Percentiles rank a stretch among this genome's conserved stretches.
Evolutionary conservation across 805 yeast genomes (phyloP).

Genomic region (Saccharomycopsis selenospora): DNA sequence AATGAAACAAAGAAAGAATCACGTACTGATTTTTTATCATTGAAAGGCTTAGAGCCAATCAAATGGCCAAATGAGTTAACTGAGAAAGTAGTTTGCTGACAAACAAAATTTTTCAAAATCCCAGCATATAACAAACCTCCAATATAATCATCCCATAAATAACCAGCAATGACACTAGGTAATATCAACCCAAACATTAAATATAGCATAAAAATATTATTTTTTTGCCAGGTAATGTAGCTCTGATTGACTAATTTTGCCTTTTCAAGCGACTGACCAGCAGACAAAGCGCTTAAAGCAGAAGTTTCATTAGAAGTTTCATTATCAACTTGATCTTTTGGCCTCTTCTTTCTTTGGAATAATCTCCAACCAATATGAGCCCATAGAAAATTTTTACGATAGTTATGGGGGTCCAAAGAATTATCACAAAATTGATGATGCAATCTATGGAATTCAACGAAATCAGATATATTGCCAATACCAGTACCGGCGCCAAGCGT

Average conservation of each 20-base stretch:
- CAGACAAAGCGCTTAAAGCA: not conserved
- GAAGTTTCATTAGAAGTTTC: not conserved
- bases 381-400: conserved; percentile 71
- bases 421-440: conserved; percentile 89
- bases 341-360: conserved; percentile 13
- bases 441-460: conserved; percentile 80
- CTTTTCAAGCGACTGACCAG: not conserved
- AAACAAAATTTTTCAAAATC: conserved; percentile 54
- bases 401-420: conserved; percentile 81
- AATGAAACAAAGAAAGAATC: conserved; percentile 48
- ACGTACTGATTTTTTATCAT: conserved; percentile 65
- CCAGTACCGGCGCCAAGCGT: conserved; percentile 63
- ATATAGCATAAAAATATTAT: conserved; percentile 55
- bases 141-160: conserved; percentile 60
- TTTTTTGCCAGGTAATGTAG: conserved; percentile 60
- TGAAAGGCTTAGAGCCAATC: conserved; percentile 66
- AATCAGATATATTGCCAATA: conserved; percentile 66
- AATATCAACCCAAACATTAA: conserved; percentile 45
- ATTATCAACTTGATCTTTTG: conserved; percentile 2
- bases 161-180: conserved; percentile 61
- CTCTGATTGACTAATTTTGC: conserved; percentile 36
- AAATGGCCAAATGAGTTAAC: conserved; percentile 81
- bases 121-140: conserved; percentile 84
- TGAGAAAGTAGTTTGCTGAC: conserved; percentile 74
- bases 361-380: conserved; percentile 88